These are phyloP conservation scores for Aspergillus steynii DNA, from an alignment of 495 filamentous ascomycete species.

Conservation along the genomic window DNA sequence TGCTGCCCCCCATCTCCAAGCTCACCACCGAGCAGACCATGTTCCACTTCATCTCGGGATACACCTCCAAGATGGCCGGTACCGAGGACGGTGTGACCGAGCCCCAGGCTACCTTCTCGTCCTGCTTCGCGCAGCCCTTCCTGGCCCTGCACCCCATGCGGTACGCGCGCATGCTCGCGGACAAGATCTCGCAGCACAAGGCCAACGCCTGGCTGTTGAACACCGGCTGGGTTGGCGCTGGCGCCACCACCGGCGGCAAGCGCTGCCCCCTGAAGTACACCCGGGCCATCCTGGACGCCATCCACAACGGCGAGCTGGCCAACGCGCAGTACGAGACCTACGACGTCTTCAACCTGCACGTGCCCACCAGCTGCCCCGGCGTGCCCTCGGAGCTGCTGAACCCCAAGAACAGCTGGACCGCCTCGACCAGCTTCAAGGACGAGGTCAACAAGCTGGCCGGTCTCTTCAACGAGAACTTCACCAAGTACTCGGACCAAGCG, in stretches of 20 bases:
- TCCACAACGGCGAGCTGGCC: slow-evolving; percentile 93
- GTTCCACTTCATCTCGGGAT: slow-evolving; percentile 99
- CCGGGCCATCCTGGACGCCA: slow-evolving; percentile 94
- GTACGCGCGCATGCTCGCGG: slow-evolving; percentile 95
- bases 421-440: slow-evolving; percentile 69
- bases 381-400: slow-evolving; percentile 92
- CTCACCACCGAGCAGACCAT: slow-evolving; percentile 94
- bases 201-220: slow-evolving; percentile 98
- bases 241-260: slow-evolving; percentile 92
- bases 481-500: slow-evolving; percentile 87
- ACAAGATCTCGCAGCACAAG: slow-evolving; percentile 94
- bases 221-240: slow-evolving; percentile 98
- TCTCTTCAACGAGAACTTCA: slow-evolving; percentile 95
- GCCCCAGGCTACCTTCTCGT: slow-evolving; percentile 97
- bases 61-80: slow-evolving; percentile 99
- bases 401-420: slow-evolving; percentile 89
- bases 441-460: slow-evolving; percentile 86
- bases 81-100: slow-evolving; percentile 96
- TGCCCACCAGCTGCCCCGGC: slow-evolving; percentile 81
- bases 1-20: slow-evolving; percentile 97
- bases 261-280: slow-evolving; percentile 99
- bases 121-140: slow-evolving; percentile 99
- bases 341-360: slow-evolving; percentile 92
- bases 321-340: slow-evolving; percentile 92
- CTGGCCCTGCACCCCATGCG: slow-evolving; percentile 98